Conservation (phyloP, 805 yeast genomes). For the Candida methanosorbosa region DNA sequence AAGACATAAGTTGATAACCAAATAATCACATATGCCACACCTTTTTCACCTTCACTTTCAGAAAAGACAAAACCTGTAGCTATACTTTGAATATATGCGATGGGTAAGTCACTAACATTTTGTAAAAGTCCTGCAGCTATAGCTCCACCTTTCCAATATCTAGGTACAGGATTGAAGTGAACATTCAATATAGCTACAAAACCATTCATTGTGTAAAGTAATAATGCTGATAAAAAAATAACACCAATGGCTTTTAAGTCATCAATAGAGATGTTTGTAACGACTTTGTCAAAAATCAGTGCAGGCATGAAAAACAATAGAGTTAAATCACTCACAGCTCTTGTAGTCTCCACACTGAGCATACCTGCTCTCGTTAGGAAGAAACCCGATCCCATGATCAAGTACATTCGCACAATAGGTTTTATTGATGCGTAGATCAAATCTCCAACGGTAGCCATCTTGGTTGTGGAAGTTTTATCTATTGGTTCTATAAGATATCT, state of each 20-base stretch:
- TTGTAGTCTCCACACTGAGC: slow-evolving; percentile 50
- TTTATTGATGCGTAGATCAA: slow-evolving; percentile 46
- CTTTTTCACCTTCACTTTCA: slow-evolving; percentile 21
- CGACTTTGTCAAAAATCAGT: slow-evolving; percentile 55
- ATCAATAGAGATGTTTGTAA: slow-evolving; percentile 46
- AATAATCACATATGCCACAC: slow-evolving; percentile 46
- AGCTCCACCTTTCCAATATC: slow-evolving; percentile 64
- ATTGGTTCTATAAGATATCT: too few relatives aligned
- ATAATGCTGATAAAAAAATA: slow-evolving; percentile 40
- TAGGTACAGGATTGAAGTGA: slow-evolving; percentile 41
- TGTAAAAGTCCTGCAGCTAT: slow-evolving; percentile 65
- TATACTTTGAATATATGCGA: slow-evolving; percentile 65
- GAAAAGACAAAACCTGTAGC: slow-evolving; percentile 32
- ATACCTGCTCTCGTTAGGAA: slow-evolving; percentile 48
- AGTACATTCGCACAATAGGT: slow-evolving; percentile 68
- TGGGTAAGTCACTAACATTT: slow-evolving; percentile 69
- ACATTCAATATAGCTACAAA: slow-evolving; percentile 31
- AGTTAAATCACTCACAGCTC: slow-evolving; percentile 57
- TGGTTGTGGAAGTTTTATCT: not conserved
- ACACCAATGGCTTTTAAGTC: slow-evolving; percentile 69
- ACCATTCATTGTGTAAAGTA: slow-evolving; percentile 45
- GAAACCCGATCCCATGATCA: slow-evolving; percentile 64
- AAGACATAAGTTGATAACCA: slow-evolving; percentile 45
- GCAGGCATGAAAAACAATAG: slow-evolving; percentile 59
- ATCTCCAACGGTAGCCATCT: slow-evolving; percentile 14